These are phyloP conservation scores for Dendrobium chrysotoxum DNA, from an alignment of 106 monocot genomes.

Conservation along the genomic window DNA sequence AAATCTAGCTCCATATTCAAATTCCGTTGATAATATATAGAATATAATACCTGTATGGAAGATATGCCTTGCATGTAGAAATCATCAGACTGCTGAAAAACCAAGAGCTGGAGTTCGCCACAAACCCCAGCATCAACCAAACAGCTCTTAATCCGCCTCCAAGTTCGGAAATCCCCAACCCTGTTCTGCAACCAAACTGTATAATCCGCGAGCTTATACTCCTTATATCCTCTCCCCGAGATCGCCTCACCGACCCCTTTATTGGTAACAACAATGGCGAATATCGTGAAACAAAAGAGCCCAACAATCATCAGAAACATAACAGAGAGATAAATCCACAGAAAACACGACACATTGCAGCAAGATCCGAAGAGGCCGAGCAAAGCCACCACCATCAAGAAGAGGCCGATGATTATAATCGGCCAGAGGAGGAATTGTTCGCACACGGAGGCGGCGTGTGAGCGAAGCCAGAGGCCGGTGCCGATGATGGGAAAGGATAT, in stretches of 20 bases:
- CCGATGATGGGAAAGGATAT: constrained; percentile 31
- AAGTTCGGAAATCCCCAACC: constrained; percentile 12
- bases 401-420: constrained; percentile 19
- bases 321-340: constrained; percentile 44
- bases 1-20: too few species aligned
- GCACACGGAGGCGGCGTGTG: constrained; percentile 21
- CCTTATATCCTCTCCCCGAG: constrained; percentile 22
- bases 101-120: background rate
- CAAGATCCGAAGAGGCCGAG: constrained; percentile 41
- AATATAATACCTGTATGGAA: constrained; percentile 25
- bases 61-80: constrained; percentile 20
- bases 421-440: constrained; percentile 19
- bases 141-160: constrained; percentile 35
- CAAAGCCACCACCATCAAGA: constrained; percentile 26
- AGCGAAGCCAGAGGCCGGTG: constrained; percentile 25
- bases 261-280: constrained; percentile 33
- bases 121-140: constrained; percentile 29
- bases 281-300: constrained; percentile 20
- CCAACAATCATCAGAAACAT: constrained; percentile 42
- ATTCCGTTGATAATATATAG: too few species aligned
- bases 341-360: constrained; percentile 25
- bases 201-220: constrained; percentile 32
- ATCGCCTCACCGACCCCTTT: constrained; percentile 17
- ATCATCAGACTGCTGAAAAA: background rate
- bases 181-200: constrained; percentile 36